A percentile compares a stretch with the other conserved stretches of the same genome.
Conservation (phyloP, 192 early-diverging fungal genomes). For the Backusella luteola region DNA sequence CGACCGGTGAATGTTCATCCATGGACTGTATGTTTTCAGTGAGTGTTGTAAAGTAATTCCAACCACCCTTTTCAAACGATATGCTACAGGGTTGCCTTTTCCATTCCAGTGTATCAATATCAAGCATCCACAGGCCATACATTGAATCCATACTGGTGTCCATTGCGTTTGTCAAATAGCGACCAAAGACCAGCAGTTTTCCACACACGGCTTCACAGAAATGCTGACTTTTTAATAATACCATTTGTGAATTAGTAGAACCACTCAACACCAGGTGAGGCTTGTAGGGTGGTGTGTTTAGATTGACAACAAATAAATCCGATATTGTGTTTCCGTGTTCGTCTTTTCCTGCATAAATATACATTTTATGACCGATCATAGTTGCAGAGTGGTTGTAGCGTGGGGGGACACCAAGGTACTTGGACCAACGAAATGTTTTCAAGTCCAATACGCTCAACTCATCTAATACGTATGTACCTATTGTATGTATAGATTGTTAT, state of each 20-base stretch:
- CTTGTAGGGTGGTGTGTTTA: slow-evolving; percentile 36
- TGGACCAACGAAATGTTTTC: slow-evolving; percentile 54
- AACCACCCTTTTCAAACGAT: slow-evolving; percentile 44
- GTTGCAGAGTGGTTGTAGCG: slow-evolving; percentile 58
- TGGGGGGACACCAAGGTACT: slow-evolving; percentile 42
- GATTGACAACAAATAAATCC: slow-evolving; percentile 53
- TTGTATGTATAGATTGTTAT: neutral
- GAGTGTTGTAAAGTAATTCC: slow-evolving; percentile 59
- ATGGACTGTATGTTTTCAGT: slow-evolving; percentile 24
- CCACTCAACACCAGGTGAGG: slow-evolving; percentile 40
- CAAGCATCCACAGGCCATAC: slow-evolving; percentile 59
- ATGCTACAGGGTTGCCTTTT: slow-evolving; percentile 45
- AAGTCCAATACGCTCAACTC: slow-evolving; percentile 58
- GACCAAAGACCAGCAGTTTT: slow-evolving; percentile 52
- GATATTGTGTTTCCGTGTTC: slow-evolving; percentile 48
- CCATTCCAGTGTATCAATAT: slow-evolving; percentile 59
- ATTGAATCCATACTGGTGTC: slow-evolving; percentile 19
- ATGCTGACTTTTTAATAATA: slow-evolving; percentile 57
- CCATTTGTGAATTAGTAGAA: slow-evolving; percentile 40
- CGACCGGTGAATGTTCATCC: slow-evolving; percentile 34
- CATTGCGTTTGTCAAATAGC: slow-evolving; percentile 34
- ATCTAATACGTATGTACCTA: slow-evolving; percentile 51
- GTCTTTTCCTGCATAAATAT: slow-evolving; percentile 61
- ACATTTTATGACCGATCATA: slow-evolving; percentile 51
- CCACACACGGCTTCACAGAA: slow-evolving; percentile 57